These are phyloP conservation scores for Mortierella sp. DNA, from an alignment of 371 early-diverging fungal species.

Conservation along the genomic window DNA sequence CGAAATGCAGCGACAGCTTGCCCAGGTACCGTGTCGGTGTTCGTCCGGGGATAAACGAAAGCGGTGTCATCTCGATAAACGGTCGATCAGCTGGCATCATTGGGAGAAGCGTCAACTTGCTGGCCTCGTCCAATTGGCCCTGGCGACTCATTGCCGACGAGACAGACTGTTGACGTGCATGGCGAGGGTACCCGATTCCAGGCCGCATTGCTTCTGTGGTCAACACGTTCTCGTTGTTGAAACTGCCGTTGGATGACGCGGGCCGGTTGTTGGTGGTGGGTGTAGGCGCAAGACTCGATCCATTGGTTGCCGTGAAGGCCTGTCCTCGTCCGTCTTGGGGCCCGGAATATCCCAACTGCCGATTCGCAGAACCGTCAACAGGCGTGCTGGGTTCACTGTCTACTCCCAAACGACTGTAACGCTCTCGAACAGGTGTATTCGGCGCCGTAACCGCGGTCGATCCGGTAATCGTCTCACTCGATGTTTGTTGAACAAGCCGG, in stretches of 20 bases:
- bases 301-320: background rate
- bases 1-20: slow-evolving; percentile 79
- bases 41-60: slow-evolving; percentile 69
- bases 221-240: slow-evolving; percentile 18
- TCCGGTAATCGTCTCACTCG: slow-evolving; percentile 13
- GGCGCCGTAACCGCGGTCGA: slow-evolving; percentile 28
- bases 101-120: slow-evolving; percentile 24
- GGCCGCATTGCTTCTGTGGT: slow-evolving; percentile 1
- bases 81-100: slow-evolving; percentile 56
- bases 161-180: slow-evolving; percentile 40
- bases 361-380: background rate
- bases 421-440: slow-evolving; percentile 24
- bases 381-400: slow-evolving; percentile 35
- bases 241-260: slow-evolving; percentile 27
- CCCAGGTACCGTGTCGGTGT: slow-evolving; percentile 69
- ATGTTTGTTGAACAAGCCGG: background rate
- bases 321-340: slow-evolving; percentile 18
- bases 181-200: slow-evolving; percentile 16
- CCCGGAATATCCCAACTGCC: background rate
- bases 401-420: slow-evolving; percentile 8
- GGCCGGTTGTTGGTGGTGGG: slow-evolving; percentile 13
- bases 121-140: slow-evolving; percentile 22
- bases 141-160: slow-evolving; percentile 36
- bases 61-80: slow-evolving; percentile 59
- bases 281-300: background rate